A percentile compares a stretch with the other conserved stretches of the same genome.
Conservation (phyloP, 116 monocot genomes). For the Phalaenopsis hybrid region DNA sequence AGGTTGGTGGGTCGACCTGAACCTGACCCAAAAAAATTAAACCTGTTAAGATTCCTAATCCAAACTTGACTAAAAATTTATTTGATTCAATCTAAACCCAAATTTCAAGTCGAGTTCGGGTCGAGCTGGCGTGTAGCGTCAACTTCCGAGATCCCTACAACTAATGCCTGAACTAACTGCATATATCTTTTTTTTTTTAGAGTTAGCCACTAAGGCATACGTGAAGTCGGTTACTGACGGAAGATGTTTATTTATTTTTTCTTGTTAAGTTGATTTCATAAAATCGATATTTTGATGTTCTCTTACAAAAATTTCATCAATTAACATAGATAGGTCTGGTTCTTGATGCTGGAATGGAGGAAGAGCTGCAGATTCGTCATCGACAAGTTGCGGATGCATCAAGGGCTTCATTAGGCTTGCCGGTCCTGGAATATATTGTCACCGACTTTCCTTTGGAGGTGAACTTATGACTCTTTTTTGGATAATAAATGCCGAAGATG, state of each 20-base stretch:
- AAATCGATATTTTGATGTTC: background rate
- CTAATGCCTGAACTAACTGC: background rate
- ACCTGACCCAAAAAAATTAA: no score
- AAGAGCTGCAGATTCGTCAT: conserved; percentile 67
- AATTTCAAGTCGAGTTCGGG: no score
- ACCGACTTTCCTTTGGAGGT: conserved; percentile 85
- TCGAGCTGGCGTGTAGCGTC: no score
- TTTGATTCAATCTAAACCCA: no score
- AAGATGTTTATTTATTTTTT: background rate
- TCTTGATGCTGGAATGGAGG: conserved; percentile 91
- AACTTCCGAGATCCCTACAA: no score
- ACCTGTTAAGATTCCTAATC: no score
- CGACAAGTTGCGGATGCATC: conserved; percentile 87
- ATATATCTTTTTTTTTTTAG: background rate
- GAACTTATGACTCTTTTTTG: background rate
- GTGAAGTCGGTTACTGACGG: background rate
- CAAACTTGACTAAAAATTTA: no score
- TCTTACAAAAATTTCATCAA: background rate
- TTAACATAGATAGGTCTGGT: conserved; percentile 71
- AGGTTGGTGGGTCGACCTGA: no score
- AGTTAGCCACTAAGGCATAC: no score
- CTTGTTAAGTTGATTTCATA: background rate
- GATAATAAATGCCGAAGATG: background rate
- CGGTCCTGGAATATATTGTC: conserved; percentile 61
- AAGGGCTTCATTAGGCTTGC: conserved; percentile 78